Evolutionary conservation across 768 basidiomycete genomes (phyloP).

Genomic region (Daedalea quercina): DNA sequence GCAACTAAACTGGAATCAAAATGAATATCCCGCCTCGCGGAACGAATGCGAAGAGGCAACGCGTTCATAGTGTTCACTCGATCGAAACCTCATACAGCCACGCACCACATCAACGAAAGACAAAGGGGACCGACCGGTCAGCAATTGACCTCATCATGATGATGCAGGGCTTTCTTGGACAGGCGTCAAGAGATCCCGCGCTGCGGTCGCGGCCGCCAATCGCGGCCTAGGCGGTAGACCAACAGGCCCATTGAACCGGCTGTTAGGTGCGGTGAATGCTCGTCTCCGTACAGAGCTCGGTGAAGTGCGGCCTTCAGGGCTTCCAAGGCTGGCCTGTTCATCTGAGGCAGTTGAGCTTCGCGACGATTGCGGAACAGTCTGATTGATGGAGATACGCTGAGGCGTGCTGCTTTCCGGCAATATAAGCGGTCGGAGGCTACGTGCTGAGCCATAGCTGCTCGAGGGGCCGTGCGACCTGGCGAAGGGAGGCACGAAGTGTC

Average conservation of each 20-base stretch:
- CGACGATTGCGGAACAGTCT: neutral
- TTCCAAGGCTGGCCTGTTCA: neutral
- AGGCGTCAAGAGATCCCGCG: slow-evolving; percentile 6
- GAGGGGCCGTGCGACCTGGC: neutral
- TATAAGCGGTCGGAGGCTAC: neutral
- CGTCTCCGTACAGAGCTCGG: neutral
- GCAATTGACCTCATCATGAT: neutral
- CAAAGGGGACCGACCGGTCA: neutral
- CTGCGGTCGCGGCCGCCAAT: slow-evolving; percentile 4
- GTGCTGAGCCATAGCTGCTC: neutral
- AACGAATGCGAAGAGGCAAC: neutral
- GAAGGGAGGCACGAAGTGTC: neutral
- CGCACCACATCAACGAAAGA: neutral
- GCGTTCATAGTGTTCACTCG: neutral
- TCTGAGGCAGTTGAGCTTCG: no score
- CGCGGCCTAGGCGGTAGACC: slow-evolving; percentile 24
- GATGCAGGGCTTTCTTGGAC: slow-evolving; percentile 4
- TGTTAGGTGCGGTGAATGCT: neutral
- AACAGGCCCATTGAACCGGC: slow-evolving; percentile 12
- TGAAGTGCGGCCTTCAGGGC: neutral
- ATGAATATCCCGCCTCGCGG: neutral
- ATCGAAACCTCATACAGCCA: neutral
- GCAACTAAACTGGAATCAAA: neutral
- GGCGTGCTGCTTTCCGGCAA: neutral
- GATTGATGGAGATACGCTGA: neutral